Conservation (phyloP, 805 yeast species). For the Brettanomyces sp. region DNA sequence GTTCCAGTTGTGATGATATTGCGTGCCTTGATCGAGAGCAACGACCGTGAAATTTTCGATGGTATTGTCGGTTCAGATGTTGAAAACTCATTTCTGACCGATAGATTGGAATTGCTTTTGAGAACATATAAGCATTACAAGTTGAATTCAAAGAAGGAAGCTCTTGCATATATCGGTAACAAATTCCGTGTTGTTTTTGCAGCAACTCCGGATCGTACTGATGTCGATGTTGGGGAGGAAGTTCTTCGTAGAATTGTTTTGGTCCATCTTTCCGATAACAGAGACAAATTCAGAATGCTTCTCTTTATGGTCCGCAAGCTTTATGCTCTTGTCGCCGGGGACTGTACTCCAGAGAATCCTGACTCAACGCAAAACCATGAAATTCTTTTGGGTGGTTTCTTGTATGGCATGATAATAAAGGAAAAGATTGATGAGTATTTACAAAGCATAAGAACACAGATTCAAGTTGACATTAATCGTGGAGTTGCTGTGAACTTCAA, state of each 20-base stretch:
- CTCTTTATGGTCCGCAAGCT: slow-evolving; percentile 93
- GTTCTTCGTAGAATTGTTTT: slow-evolving; percentile 76
- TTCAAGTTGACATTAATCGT: slow-evolving; percentile 72
- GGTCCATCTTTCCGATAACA: slow-evolving; percentile 69
- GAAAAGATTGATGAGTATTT: slow-evolving; percentile 94
- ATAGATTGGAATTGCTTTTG: slow-evolving; percentile 89
- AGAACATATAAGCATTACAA: slow-evolving; percentile 80
- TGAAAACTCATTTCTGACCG: slow-evolving; percentile 87
- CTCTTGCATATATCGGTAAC: slow-evolving; percentile 91
- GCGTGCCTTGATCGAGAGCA: slow-evolving; percentile 83
- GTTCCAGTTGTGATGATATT: slow-evolving; percentile 89
- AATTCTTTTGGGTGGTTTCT: slow-evolving; percentile 87
- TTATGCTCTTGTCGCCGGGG: slow-evolving; percentile 92
- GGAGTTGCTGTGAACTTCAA: slow-evolving; percentile 74
- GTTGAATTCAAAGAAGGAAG: slow-evolving; percentile 72
- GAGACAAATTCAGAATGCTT: slow-evolving; percentile 79
- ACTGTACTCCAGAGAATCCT: slow-evolving; percentile 94
- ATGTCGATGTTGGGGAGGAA: slow-evolving; percentile 83
- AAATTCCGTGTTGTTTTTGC: slow-evolving; percentile 91
- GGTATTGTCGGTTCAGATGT: slow-evolving; percentile 89
- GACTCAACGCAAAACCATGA: slow-evolving; percentile 99
- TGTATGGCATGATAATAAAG: slow-evolving; percentile 92
- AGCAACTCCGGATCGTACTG: slow-evolving; percentile 80
- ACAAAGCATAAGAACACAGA: slow-evolving; percentile 59
- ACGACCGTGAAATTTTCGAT: slow-evolving; percentile 91